Percentiles rank a stretch among this genome's conserved stretches.
Evolutionary conservation across 305 asterid species (phyloP).

Genomic region (Nicotiana rustica): DNA sequence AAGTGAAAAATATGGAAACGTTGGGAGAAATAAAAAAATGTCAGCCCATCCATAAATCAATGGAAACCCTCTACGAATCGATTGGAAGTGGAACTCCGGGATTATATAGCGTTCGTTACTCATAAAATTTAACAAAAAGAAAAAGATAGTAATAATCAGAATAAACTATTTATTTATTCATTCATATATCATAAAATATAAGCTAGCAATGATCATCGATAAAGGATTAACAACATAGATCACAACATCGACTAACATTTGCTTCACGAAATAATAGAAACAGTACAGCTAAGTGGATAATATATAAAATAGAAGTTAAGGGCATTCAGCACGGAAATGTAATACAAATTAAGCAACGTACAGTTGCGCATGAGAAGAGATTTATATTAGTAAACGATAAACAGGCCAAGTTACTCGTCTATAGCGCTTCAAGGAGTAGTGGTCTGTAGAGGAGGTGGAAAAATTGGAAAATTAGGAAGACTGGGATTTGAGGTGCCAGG

Average conservation of each 20-base stretch:
- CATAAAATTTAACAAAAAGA: background rate
- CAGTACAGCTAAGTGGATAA: background rate
- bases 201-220: background rate
- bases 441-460: conserved; percentile 6
- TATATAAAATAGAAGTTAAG: background rate
- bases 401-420: background rate
- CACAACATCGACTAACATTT: background rate
- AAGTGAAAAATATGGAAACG: background rate
- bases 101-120: background rate
- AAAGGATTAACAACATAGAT: background rate
- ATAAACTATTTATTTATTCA: background rate
- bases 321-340: background rate
- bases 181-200: background rate
- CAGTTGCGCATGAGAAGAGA: background rate
- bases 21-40: background rate
- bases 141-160: background rate
- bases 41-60: background rate
- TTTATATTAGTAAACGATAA: too few species aligned
- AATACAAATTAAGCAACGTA: background rate
- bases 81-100: background rate
- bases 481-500: background rate
- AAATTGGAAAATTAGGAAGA: background rate
- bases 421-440: conserved; percentile 11
- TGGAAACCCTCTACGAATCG: background rate
- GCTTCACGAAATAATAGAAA: conserved; percentile 8